Evolutionary conservation across 2,329 filamentous ascomycete species (phyloP), one percentile per base, ranked within the genome.

Genomic region (Aspergillus brunneoviolaceus): DNA sequence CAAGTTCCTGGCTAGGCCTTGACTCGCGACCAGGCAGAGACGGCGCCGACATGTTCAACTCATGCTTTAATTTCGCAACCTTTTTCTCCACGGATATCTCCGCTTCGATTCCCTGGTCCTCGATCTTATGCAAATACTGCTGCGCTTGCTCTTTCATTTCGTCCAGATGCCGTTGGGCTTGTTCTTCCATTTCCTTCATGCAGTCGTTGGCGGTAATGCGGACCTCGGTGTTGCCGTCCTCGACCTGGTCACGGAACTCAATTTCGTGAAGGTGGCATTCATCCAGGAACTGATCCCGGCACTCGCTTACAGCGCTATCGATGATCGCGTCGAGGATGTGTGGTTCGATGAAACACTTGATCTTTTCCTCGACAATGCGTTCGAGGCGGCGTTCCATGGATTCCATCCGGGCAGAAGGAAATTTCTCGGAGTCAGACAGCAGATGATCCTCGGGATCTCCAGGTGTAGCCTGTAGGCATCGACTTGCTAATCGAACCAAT

Each of bases 171-270:
- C 29, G 58, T 50, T 60, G 60, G 10, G 58, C 58, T 25, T 64
- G 50, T 57, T 60, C 58, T 51, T 59, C 27, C 27, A 64, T 56
- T 50, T 65, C 61, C 25, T 49, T 49, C 50, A 63, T 62, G 59
- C 59, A 65, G 47, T 63, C 59, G 56, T 56, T 56, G 45, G 64
- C 60, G 12, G 60, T 64, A 7, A 35, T 61, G 56, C 55, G 56
- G 42, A 65, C 25, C 49, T 65, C 64, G 57, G 48, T 55, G 39
- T 63, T 64, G 58, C 51, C 39, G 51, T 63, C 61, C 39, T 65
- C 61, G 19, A 65, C 57, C n/a, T 65, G 61, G 53, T 65, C 62
- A 45, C 51, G 33, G 45, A 66, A 62, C 58, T 63, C 62, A 48
- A 47, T 55, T 57, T 65, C 53, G 33, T 65, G 51, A 27, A 35